Conservation (phyloP, 1,284 basidiomycete genomes). For the Ustilago trichophora region DNA sequence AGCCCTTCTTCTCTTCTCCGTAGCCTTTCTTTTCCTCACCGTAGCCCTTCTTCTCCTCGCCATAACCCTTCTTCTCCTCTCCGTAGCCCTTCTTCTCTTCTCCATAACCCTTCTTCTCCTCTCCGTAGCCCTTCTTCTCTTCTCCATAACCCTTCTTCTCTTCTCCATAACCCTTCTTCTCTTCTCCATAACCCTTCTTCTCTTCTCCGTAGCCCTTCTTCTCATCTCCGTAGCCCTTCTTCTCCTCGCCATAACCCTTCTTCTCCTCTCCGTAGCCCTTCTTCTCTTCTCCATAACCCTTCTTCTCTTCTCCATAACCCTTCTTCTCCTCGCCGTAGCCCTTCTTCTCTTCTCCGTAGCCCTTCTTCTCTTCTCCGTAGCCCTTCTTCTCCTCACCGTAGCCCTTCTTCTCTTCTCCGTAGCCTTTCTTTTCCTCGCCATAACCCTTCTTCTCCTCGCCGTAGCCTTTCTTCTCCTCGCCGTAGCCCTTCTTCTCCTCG, state of each 20-base stretch:
- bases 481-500: slow-evolving; percentile 3
- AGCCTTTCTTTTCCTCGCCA: too few species aligned
- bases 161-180: neutral
- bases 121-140: neutral
- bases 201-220: slow-evolving; percentile 3
- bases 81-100: neutral
- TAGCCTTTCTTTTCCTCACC: neutral
- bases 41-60: neutral
- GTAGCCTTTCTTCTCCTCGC: neutral
- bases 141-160: neutral
- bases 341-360: slow-evolving; percentile 6
- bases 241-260: neutral
- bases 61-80: too few species aligned
- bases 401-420: neutral
- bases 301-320: slow-evolving; percentile 1
- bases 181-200: slow-evolving; percentile 2
- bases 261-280: slow-evolving; percentile 1
- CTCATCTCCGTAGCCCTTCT: too few species aligned
- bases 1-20: neutral
- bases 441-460: neutral
- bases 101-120: neutral
- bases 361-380: slow-evolving; percentile 2
- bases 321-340: neutral
- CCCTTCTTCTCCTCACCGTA: slow-evolving; percentile 1
- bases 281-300: neutral